These are phyloP conservation scores for Sistotremastrum niveocremeum DNA, from an alignment of 768 basidiomycete genomes.

Conservation along the genomic window DNA sequence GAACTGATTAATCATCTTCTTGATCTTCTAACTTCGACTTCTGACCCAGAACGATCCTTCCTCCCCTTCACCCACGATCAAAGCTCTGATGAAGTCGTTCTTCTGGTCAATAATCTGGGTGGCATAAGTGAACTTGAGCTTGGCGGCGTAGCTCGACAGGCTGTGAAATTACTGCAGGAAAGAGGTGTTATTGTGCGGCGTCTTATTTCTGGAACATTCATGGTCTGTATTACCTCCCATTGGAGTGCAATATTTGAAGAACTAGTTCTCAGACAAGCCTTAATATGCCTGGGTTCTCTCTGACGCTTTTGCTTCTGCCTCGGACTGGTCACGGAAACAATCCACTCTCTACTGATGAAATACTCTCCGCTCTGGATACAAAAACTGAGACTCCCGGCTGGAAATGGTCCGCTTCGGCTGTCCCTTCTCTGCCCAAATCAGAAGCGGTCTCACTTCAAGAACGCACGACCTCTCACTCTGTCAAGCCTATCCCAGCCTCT, in stretches of 20 bases:
- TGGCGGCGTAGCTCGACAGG: constrained; percentile 51
- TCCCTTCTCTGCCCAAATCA: constrained; percentile 19
- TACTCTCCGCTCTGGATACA: constrained; percentile 63
- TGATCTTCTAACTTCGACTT: constrained; percentile 53
- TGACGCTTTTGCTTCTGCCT: constrained; percentile 71
- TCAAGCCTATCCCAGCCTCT: constrained; percentile 19
- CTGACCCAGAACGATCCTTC: constrained; percentile 67
- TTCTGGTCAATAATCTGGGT: constrained; percentile 82
- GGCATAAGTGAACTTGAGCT: constrained; percentile 77
- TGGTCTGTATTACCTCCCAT: constrained; percentile 35
- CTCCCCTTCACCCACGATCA: constrained; percentile 48
- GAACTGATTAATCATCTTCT: constrained; percentile 60
- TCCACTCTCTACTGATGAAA: constrained; percentile 21
- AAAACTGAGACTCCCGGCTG: constrained; percentile 64
- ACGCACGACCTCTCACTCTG: constrained; percentile 10
- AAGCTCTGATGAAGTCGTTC: constrained; percentile 53
- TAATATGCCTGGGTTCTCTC: constrained; percentile 87
- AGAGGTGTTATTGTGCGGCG: constrained; percentile 46
- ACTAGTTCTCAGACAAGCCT: constrained; percentile 51
- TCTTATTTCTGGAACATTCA: constrained; percentile 69
- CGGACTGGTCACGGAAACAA: constrained; percentile 23
- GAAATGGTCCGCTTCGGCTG: constrained; percentile 53
- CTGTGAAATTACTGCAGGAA: constrained; percentile 37
- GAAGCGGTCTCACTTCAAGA: constrained; percentile 6
- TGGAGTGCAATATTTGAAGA: constrained; percentile 1